A percentile compares a stretch with the other conserved stretches of the same genome.
Conservation (phyloP, 208 protist species). For the Crithidia expoeki region DNA sequence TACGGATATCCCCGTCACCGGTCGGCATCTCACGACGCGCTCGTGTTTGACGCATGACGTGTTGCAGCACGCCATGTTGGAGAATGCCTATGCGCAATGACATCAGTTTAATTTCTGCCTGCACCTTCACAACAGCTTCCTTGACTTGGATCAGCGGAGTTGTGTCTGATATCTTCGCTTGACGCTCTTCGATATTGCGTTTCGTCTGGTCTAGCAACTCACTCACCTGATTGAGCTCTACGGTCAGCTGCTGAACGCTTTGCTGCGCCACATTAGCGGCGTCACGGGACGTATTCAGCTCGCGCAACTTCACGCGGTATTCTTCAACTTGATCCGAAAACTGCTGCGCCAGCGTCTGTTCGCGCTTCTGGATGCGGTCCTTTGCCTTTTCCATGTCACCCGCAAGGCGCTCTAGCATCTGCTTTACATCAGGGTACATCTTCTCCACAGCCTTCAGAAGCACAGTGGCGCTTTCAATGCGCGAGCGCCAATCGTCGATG, state of each 20-base stretch:
- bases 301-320: conserved; percentile 87
- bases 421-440: conserved; percentile 90
- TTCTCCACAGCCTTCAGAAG: conserved; percentile 88
- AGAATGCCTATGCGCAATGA: conserved; percentile 88
- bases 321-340: conserved; percentile 90
- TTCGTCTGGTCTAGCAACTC: conserved; percentile 88
- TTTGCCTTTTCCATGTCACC: conserved; percentile 88
- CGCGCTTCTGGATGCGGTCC: conserved; percentile 90
- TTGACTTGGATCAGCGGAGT: conserved; percentile 91
- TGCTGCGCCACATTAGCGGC: conserved; percentile 77
- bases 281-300: conserved; percentile 83
- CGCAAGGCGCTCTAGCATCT: conserved; percentile 77
- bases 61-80: conserved; percentile 89
- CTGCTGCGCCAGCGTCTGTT: conserved; percentile 89
- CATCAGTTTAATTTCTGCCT: conserved; percentile 90
- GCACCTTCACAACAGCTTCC: conserved; percentile 84
- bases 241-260: conserved; percentile 87
- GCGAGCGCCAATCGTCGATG: conserved; percentile 85
- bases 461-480: conserved; percentile 78
- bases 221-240: conserved; percentile 89
- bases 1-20: conserved; percentile 22
- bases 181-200: conserved; percentile 82
- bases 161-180: conserved; percentile 88
- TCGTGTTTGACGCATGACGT: conserved; percentile 82
- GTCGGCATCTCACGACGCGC: conserved; percentile 55